Conservation (phyloP, 805 yeast species). For the Candida taoyuanica region DNA sequence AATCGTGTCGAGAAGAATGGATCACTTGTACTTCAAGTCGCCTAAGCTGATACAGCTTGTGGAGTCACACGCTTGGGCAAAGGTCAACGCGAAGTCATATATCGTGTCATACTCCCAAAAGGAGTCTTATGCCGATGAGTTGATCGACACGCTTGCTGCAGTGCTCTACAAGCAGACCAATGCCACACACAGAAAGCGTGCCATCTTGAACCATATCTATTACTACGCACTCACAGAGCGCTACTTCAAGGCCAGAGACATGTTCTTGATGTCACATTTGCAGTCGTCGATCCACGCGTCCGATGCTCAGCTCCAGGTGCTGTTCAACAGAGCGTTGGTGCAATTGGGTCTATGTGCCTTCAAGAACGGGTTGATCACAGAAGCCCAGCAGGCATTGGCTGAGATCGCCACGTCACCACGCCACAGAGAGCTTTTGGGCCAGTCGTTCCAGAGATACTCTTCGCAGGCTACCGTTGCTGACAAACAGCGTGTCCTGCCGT, state of each 20-base stretch:
- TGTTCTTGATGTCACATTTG: slow-evolving; percentile 80
- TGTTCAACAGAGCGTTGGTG: slow-evolving; percentile 91
- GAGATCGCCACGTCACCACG: slow-evolving; percentile 85
- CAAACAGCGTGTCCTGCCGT: slow-evolving; percentile 83
- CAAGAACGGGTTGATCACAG: slow-evolving; percentile 80
- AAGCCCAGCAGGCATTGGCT: slow-evolving; percentile 79
- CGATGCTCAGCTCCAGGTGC: slow-evolving; percentile 82
- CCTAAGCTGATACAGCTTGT: slow-evolving; percentile 59
- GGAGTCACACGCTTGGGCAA: slow-evolving; percentile 75
- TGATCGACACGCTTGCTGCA: slow-evolving; percentile 62
- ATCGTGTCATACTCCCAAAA: slow-evolving; percentile 26
- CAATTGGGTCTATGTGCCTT: slow-evolving; percentile 96
- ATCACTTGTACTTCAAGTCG: slow-evolving; percentile 92
- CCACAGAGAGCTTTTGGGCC: slow-evolving; percentile 90
- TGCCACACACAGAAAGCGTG: slow-evolving; percentile 70
- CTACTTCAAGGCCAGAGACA: slow-evolving; percentile 80
- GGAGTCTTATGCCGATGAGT: slow-evolving; percentile 42
- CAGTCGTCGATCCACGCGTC: slow-evolving; percentile 80
- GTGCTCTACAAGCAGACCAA: slow-evolving; percentile 64
- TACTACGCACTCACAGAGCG: slow-evolving; percentile 87
- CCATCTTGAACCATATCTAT: slow-evolving; percentile 80
- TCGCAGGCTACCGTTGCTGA: slow-evolving; percentile 53
- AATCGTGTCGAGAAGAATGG: slow-evolving; percentile 76
- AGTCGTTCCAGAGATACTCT: slow-evolving; percentile 70
- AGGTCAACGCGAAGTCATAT: slow-evolving; percentile 30